Percentiles rank a stretch among this genome's conserved stretches.
Evolutionary conservation across 345 rosid species (phyloP).

Genomic region (Combretum micranthum): DNA sequence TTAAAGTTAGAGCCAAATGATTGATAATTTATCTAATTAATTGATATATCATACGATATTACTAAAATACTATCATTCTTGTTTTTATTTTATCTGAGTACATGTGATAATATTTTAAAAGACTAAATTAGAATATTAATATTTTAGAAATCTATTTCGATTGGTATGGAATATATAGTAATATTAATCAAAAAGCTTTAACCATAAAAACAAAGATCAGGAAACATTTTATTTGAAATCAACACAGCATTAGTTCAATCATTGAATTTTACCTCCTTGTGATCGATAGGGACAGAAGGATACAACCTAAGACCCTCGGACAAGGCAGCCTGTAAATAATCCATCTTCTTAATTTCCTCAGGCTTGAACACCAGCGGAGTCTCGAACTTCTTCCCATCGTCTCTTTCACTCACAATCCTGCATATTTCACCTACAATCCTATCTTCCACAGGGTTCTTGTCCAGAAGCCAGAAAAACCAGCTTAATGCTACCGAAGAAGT

Average conservation of each 20-base stretch:
- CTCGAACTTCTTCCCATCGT: conserved; percentile 13
- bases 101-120: too few species aligned
- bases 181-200: too few species aligned
- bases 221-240: too few species aligned
- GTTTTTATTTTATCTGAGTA: too few species aligned
- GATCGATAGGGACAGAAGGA: conserved; percentile 96
- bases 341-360: conserved; percentile 94
- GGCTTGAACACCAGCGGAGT: conserved; percentile 39
- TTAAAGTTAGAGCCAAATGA: too few species aligned
- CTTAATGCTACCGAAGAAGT: conserved; percentile 92
- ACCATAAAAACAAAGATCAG: too few species aligned
- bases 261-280: conserved; percentile 67
- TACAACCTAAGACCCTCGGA: conserved; percentile 88
- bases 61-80: too few species aligned
- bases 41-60: too few species aligned
- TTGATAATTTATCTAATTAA: too few species aligned
- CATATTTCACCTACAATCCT: conserved; percentile 52
- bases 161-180: too few species aligned
- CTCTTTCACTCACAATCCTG: conserved; percentile 43
- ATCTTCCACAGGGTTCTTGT: conserved; percentile 61
- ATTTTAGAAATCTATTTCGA: too few species aligned
- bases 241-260: neutral
- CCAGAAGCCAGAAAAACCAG: conserved; percentile 92
- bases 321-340: conserved; percentile 88
- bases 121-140: too few species aligned